Evolutionary conservation across 192 early-diverging fungal genomes (phyloP).

Genomic region (Gigaspora rosea): DNA sequence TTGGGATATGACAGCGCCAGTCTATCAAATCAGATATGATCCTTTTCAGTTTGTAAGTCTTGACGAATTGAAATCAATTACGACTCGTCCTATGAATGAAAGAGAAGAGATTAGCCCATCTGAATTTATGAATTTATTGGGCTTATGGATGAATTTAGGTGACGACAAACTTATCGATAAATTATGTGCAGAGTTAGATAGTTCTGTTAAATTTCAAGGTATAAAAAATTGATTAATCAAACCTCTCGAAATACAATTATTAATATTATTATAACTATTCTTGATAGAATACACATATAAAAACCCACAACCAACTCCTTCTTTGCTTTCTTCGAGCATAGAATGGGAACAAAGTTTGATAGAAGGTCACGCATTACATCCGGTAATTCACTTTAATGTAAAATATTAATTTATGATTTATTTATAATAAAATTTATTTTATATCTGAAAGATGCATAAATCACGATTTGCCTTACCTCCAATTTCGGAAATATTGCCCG

Average conservation of each 20-base stretch:
- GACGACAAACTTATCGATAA: constrained; percentile 30
- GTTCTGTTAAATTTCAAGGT: constrained; percentile 58
- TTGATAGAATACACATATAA: constrained; percentile 44
- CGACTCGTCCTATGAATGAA: neutral
- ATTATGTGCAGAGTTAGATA: constrained; percentile 54
- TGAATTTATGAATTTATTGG: constrained; percentile 50
- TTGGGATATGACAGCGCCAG: constrained; percentile 41
- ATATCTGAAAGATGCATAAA: constrained; percentile 56
- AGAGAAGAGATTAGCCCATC: constrained; percentile 31
- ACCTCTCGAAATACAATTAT: neutral
- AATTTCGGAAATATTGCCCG: constrained; percentile 46
- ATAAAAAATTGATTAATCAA: constrained; percentile 26
- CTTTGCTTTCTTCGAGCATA: constrained; percentile 44
- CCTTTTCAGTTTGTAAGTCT: too few relatives aligned
- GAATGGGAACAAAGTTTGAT: constrained; percentile 69
- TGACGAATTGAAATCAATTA: too few relatives aligned
- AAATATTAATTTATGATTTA: neutral
- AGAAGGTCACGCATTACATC: constrained; percentile 72
- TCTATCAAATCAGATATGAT: constrained; percentile 3
- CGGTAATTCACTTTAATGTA: constrained; percentile 35
- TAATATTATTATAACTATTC: neutral
- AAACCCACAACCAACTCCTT: constrained; percentile 37
- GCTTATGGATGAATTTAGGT: constrained; percentile 44
- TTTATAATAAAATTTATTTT: neutral
- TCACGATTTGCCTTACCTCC: constrained; percentile 58